Percentiles rank a stretch among this genome's conserved stretches.
Evolutionary conservation across 2,329 filamentous ascomycete species (phyloP).

Genomic region (Stagonosporopsis cucurbitacearum): DNA sequence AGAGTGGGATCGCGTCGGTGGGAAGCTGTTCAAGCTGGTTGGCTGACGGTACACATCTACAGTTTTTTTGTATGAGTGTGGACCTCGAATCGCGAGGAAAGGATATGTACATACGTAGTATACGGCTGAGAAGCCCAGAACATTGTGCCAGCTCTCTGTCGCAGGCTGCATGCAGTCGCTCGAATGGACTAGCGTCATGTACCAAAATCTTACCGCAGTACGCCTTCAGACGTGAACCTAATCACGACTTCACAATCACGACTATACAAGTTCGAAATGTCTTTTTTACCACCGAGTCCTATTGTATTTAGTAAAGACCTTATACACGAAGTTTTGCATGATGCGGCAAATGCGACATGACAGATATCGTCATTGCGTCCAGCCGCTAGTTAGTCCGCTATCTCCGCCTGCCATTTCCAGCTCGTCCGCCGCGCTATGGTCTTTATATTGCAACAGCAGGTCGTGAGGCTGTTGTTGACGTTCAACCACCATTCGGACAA

Average conservation of each 20-base stretch:
- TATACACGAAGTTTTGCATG: background rate
- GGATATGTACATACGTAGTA: too few relatives aligned
- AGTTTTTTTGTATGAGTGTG: too few relatives aligned
- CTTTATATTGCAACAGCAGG: background rate
- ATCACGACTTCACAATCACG: background rate
- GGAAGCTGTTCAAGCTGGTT: conserved; percentile 63
- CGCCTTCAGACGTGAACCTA: background rate
- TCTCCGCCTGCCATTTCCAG: background rate
- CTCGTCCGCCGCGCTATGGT: background rate
- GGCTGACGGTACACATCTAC: background rate
- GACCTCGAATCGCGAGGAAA: too few relatives aligned
- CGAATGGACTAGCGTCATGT: background rate
- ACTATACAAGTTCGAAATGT: background rate
- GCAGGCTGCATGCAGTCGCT: background rate
- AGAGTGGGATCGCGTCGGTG: conserved; percentile 88
- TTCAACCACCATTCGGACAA: background rate
- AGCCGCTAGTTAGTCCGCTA: background rate
- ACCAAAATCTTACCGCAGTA: conserved; percentile 8
- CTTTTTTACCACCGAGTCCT: background rate
- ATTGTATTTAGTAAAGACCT: background rate
- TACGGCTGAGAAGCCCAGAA: background rate
- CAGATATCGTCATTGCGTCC: too few relatives aligned
- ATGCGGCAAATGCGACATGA: background rate
- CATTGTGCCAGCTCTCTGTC: background rate
- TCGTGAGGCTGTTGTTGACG: background rate